Conservation (phyloP, 352 stramenopile species). For the Blastocystis sp. region DNA sequence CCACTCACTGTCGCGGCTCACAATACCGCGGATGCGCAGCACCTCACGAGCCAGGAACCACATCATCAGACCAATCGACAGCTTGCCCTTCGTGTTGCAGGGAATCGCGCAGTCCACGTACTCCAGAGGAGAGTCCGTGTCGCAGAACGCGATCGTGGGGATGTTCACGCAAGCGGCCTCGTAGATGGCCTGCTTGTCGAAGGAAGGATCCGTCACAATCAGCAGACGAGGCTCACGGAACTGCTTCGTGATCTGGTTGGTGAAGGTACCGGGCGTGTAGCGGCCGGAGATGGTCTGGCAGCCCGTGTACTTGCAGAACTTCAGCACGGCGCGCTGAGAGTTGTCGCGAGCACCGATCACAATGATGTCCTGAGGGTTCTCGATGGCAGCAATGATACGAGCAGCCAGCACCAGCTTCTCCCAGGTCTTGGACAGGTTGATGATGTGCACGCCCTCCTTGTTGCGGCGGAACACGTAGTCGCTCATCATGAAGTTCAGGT, state of each 20-base stretch:
- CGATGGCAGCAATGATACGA: slow-evolving; percentile 97
- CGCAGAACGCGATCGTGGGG: slow-evolving; percentile 97
- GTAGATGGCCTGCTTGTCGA: slow-evolving; percentile 91
- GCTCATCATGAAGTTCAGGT: slow-evolving; percentile 95
- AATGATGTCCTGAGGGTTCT: slow-evolving; percentile 98
- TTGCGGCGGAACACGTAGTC: slow-evolving; percentile 99
- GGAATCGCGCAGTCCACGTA: slow-evolving; percentile 99
- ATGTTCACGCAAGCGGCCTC: slow-evolving; percentile 99
- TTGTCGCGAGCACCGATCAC: slow-evolving; percentile 96
- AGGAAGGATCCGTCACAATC: slow-evolving; percentile 97
- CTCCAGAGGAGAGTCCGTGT: slow-evolving; percentile 97
- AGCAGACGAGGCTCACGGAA: slow-evolving; percentile 98
- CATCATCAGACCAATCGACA: slow-evolving; percentile 99
- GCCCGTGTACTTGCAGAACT: slow-evolving; percentile 99
- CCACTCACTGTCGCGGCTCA: slow-evolving; percentile 89
- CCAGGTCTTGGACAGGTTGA: slow-evolving; percentile 99
- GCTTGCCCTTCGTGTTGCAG: slow-evolving; percentile 99
- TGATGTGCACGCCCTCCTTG: slow-evolving; percentile 97
- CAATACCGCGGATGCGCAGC: slow-evolving; percentile 91
- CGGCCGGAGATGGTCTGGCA: slow-evolving; percentile 92
- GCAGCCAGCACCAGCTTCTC: slow-evolving; percentile 99
- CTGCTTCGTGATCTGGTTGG: slow-evolving; percentile 99
- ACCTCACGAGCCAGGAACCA: slow-evolving; percentile 98
- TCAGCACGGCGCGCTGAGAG: slow-evolving; percentile 97
- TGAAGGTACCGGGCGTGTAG: slow-evolving; percentile 99